Evolutionary conservation across 805 yeast genomes (phyloP).

Genomic region (Myxozyma nipponensis): DNA sequence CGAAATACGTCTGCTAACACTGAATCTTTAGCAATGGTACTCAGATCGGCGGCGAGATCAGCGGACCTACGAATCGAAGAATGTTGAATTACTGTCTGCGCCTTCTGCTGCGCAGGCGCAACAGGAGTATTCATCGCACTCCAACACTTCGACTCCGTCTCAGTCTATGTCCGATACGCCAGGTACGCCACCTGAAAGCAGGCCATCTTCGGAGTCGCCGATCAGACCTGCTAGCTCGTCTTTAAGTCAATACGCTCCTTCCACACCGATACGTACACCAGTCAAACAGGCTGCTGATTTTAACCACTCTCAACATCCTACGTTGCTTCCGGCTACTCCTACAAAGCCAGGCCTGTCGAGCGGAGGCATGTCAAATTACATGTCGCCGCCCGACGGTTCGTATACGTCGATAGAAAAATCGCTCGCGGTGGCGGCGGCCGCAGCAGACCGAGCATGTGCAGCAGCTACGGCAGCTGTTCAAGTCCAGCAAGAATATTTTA

Average conservation of each 20-base stretch:
- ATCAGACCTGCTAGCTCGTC: background rate
- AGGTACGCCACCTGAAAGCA: conserved; percentile 13
- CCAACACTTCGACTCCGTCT: background rate
- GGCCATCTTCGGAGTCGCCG: conserved; percentile 14
- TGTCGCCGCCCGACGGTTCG: conserved; percentile 25
- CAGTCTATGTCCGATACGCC: background rate
- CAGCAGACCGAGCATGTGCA: conserved; percentile 7
- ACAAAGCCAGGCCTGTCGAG: background rate
- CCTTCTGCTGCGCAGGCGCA: conserved; percentile 7
- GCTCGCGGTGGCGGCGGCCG: conserved; percentile 22
- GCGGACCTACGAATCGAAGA: conserved; percentile 7
- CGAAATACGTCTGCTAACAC: background rate
- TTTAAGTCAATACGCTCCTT: conserved; percentile 6
- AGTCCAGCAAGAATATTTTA: background rate
- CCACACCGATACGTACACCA: conserved; percentile 17
- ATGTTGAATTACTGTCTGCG: conserved; percentile 21
- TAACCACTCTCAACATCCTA: background rate
- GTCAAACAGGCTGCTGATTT: background rate
- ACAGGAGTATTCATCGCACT: background rate
- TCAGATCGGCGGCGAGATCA: conserved; percentile 21
- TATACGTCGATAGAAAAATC: conserved; percentile 26
- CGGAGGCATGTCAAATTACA: conserved; percentile 6
- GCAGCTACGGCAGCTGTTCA: conserved; percentile 8
- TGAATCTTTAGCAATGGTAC: conserved; percentile 17
- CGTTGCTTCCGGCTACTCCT: conserved; percentile 17